Percentiles rank a stretch among this genome's conserved stretches.
phyloP scores from a whole-genome alignment of 73 alveolate genomes.

The Uronychia binucleata region DNA sequence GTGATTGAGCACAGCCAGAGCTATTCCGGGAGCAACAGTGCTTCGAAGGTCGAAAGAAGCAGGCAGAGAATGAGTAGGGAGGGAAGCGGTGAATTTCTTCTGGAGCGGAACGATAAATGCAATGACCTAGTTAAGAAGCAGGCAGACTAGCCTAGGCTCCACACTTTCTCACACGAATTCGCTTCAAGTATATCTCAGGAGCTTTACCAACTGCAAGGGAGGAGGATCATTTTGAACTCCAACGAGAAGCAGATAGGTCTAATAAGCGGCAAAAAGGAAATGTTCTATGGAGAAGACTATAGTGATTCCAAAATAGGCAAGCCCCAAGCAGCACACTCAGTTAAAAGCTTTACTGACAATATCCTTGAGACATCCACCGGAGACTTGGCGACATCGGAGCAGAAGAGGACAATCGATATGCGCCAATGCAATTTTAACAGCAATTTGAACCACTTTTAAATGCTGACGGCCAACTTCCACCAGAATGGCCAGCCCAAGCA shows the following conservation, averaged over 20 bases:
- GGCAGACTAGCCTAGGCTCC: not conserved
- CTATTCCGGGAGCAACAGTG: not conserved
- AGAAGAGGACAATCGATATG: not conserved
- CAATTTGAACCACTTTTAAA: not conserved
- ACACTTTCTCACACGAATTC: not conserved
- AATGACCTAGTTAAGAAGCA: not conserved
- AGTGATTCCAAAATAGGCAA: not conserved
- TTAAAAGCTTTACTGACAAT: not conserved
- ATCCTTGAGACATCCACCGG: not conserved
- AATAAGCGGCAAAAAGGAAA: not conserved
- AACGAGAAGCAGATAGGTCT: not conserved
- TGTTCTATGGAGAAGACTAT: too few species aligned
- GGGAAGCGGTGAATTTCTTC: not conserved
- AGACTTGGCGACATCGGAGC: not conserved
- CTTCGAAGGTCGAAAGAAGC: not conserved
- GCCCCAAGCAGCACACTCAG: not conserved
- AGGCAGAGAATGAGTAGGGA: not conserved
- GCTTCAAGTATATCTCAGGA: too few species aligned
- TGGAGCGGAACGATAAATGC: not conserved
- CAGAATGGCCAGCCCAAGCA: not conserved
- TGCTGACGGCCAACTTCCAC: not conserved
- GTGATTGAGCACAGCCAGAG: not conserved
- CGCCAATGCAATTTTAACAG: not conserved
- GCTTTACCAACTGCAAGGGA: too few species aligned
- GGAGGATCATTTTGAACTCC: too few species aligned